These are phyloP conservation scores for Termitomyces sp. DNA, from an alignment of 768 basidiomycete genomes.

Conservation along the genomic window DNA sequence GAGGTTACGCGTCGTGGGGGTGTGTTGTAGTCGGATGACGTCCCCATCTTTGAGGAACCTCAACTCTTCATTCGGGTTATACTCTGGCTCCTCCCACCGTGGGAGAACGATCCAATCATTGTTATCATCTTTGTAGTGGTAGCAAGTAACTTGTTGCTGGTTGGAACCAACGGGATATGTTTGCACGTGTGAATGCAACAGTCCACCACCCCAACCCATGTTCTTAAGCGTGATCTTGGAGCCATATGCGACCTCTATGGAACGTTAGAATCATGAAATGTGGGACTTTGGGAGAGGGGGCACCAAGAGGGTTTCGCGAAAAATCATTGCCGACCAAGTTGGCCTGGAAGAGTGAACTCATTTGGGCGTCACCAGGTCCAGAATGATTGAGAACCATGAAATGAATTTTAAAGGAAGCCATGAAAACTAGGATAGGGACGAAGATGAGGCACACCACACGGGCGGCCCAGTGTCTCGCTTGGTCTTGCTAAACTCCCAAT, in stretches of 20 bases:
- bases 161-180: conserved; percentile 86
- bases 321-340: conserved; percentile 95
- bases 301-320: conserved; percentile 81
- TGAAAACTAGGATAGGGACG: conserved; percentile 88
- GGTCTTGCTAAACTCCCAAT: conserved; percentile 56
- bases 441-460: conserved; percentile 82
- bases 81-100: conserved; percentile 67
- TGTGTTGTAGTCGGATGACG: conserved; percentile 76
- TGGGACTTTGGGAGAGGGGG: conserved; percentile 12
- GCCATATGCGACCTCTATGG: conserved; percentile 78
- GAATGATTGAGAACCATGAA: conserved; percentile 92
- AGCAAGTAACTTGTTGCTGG: conserved; percentile 98
- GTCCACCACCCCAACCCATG: conserved; percentile 95
- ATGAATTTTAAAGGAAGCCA: conserved; percentile 93
- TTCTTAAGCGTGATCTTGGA: conserved; percentile 93
- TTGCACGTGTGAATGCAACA: conserved; percentile 96
- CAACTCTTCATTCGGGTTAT: conserved; percentile 64
- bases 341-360: conserved; percentile 98
- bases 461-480: conserved; percentile 88
- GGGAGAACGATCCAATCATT: conserved; percentile 87
- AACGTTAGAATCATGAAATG: not conserved
- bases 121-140: conserved; percentile 99
- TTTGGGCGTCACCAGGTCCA: conserved; percentile 96
- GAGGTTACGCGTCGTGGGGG: conserved; percentile 80
- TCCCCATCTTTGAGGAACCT: conserved; percentile 74